phyloP scores from a whole-genome alignment of 2,329 filamentous ascomycete species.

The Fusarium annulatum region DNA sequence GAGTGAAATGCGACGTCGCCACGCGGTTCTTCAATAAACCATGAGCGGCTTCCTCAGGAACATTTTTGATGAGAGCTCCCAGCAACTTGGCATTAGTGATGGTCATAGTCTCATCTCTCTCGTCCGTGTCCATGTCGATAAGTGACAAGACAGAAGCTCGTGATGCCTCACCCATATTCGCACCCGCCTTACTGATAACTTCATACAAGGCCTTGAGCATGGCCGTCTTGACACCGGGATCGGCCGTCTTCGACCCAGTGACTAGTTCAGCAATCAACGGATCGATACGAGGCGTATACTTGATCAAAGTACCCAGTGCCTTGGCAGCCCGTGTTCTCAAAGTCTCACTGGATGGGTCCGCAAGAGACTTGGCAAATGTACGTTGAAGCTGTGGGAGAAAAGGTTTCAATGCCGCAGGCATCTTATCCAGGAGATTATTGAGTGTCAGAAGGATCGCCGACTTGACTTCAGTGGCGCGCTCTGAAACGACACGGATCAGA shows the following conservation, averaged over 20 bases:
- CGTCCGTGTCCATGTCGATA: conserved; percentile 86
- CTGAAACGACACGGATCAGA: conserved; percentile 96
- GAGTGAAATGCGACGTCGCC: conserved; percentile 79
- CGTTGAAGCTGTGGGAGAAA: conserved; percentile 97
- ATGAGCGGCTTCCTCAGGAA: conserved; percentile 76
- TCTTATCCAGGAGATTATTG: conserved; percentile 96
- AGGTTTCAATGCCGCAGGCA: conserved; percentile 92
- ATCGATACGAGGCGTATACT: conserved; percentile 93
- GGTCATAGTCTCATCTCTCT: conserved; percentile 79
- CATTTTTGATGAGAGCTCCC: conserved; percentile 87
- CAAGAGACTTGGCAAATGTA: conserved; percentile 95
- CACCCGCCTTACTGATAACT: conserved; percentile 93
- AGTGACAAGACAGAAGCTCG: conserved; percentile 85
- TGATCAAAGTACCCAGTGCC: conserved; percentile 94
- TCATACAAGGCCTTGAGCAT: conserved; percentile 98
- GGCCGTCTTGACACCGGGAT: conserved; percentile 87
- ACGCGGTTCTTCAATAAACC: conserved; percentile 75
- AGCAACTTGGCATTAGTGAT: conserved; percentile 92
- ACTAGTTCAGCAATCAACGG: conserved; percentile 92
- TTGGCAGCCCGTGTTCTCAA: conserved; percentile 90
- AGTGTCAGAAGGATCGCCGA: conserved; percentile 92
- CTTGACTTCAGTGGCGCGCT: conserved; percentile 95
- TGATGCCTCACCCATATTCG: conserved; percentile 93
- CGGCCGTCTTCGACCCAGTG: conserved; percentile 89
- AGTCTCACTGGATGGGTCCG: conserved; percentile 90